phyloP scores from a whole-genome alignment of 495 filamentous ascomycete genomes.

The Aspergillus affinis region DNA sequence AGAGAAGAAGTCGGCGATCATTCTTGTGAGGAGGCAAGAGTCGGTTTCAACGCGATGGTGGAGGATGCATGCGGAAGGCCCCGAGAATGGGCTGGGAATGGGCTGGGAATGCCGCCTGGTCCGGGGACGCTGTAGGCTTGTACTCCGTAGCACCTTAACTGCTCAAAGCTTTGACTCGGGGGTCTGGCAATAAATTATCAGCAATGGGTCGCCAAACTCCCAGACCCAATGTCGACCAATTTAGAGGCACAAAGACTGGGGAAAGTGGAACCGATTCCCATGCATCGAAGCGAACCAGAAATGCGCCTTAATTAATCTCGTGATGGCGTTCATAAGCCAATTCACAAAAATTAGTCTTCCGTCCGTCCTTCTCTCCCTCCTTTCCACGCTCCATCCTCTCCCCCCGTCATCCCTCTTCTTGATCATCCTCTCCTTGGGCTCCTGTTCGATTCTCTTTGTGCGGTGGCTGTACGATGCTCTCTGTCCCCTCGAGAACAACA shows the following conservation, averaged over 20 bases:
- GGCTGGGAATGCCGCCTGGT: neutral
- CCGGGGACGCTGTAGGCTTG: neutral
- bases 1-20: neutral
- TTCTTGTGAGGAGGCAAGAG: neutral
- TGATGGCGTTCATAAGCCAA: neutral
- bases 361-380: slow-evolving; percentile 15
- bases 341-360: slow-evolving; percentile 8
- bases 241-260: neutral
- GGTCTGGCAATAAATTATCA: neutral
- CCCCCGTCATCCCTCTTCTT: slow-evolving; percentile 20
- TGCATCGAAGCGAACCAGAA: neutral
- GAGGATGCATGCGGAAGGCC: neutral
- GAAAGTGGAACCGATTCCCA: neutral
- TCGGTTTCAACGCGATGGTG: neutral
- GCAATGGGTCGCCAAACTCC: neutral
- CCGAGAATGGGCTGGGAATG: neutral
- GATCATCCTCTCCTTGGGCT: slow-evolving; percentile 7
- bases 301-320: neutral
- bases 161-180: neutral
- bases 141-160: neutral
- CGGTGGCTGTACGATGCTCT: slow-evolving; percentile 7
- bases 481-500: slow-evolving; percentile 23
- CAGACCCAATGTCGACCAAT: neutral
- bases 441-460: slow-evolving; percentile 5
- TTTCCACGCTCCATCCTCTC: slow-evolving; percentile 23